Evolutionary conservation across 257 asterid genomes (phyloP).

Genomic region (Ehretia macrophylla): DNA sequence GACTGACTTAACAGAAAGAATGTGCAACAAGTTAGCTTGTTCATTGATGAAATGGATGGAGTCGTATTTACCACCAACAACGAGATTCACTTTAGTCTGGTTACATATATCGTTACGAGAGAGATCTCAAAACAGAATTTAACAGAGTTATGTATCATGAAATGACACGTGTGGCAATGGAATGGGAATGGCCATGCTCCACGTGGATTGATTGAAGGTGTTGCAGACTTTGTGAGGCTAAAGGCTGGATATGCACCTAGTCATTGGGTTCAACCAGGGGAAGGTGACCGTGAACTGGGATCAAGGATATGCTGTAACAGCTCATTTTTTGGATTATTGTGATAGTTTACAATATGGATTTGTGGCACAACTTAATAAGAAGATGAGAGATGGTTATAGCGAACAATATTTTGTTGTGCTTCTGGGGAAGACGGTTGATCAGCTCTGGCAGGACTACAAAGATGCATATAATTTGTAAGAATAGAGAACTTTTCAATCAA

Average conservation of each 20-base stretch:
- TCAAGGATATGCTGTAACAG: constrained; percentile 63
- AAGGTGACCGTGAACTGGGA: constrained; percentile 65
- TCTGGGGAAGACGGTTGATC: constrained; percentile 48
- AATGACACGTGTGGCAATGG: constrained; percentile 65
- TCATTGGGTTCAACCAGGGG: constrained; percentile 57
- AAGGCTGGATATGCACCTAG: constrained; percentile 47
- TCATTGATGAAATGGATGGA: constrained; percentile 51
- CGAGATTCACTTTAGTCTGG: constrained; percentile 49
- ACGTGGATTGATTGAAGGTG: constrained; percentile 34
- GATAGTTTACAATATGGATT: constrained; percentile 34
- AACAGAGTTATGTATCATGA: constrained; percentile 59
- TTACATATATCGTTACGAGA: constrained; percentile 32
- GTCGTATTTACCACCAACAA: constrained; percentile 31
- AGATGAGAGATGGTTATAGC: constrained; percentile 46
- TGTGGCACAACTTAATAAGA: constrained; percentile 55
- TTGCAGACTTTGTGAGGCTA: too few relatives aligned
- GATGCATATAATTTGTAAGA: too few relatives aligned
- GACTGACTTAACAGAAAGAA: too few relatives aligned
- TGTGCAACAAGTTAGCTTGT: too few relatives aligned
- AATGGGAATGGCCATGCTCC: constrained; percentile 49
- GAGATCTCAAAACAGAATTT: constrained; percentile 38
- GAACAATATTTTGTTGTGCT: constrained; percentile 38
- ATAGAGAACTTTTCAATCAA: too few relatives aligned
- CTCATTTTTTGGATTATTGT: constrained; percentile 58
- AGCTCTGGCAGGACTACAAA: constrained; percentile 62